A percentile compares a stretch with the other conserved stretches of the same genome.
These are phyloP conservation scores for Aspergillus thermomutatus DNA, from an alignment of 2,329 filamentous ascomycete genomes.

Conservation along the genomic window DNA sequence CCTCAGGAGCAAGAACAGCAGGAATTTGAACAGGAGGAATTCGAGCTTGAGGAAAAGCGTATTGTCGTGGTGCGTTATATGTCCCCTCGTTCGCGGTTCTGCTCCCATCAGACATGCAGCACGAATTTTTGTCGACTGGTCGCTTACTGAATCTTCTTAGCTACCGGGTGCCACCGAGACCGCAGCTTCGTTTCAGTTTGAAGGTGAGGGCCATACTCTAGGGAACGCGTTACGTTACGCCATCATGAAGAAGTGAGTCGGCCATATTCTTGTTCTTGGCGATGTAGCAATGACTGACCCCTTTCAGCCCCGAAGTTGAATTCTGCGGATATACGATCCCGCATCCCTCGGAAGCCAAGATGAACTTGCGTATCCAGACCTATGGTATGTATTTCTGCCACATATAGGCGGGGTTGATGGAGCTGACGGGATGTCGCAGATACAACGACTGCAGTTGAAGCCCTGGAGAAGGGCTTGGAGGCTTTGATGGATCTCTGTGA, in stretches of 20 bases:
- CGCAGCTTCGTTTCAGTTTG: slow-evolving; percentile 92
- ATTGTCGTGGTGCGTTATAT: slow-evolving; percentile 56
- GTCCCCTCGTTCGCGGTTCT: slow-evolving; percentile 5
- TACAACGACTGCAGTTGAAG: slow-evolving; percentile 74
- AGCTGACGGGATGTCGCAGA: slow-evolving; percentile 50
- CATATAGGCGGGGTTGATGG: background rate
- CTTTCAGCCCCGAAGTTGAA: slow-evolving; percentile 79
- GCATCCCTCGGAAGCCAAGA: slow-evolving; percentile 90
- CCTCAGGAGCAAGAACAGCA: slow-evolving; percentile 39
- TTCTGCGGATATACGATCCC: slow-evolving; percentile 98
- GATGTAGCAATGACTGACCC: slow-evolving; percentile 6
- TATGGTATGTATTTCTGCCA: slow-evolving; percentile 62
- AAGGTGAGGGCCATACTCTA: slow-evolving; percentile 89
- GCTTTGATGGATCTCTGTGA: slow-evolving; percentile 92
- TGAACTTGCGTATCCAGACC: slow-evolving; percentile 97
- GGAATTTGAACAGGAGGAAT: slow-evolving; percentile 42
- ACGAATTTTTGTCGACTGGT: background rate
- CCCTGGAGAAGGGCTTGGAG: slow-evolving; percentile 82
- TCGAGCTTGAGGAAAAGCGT: slow-evolving; percentile 47
- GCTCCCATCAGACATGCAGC: background rate
- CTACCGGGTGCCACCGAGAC: slow-evolving; percentile 78
- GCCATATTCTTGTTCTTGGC: background rate
- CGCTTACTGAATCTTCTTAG: slow-evolving; percentile 45
- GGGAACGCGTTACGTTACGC: slow-evolving; percentile 92
- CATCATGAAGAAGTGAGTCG: slow-evolving; percentile 93